Evolutionary conservation across 2,329 filamentous ascomycete species (phyloP).

Genomic region (Trichophyton rubrum): DNA sequence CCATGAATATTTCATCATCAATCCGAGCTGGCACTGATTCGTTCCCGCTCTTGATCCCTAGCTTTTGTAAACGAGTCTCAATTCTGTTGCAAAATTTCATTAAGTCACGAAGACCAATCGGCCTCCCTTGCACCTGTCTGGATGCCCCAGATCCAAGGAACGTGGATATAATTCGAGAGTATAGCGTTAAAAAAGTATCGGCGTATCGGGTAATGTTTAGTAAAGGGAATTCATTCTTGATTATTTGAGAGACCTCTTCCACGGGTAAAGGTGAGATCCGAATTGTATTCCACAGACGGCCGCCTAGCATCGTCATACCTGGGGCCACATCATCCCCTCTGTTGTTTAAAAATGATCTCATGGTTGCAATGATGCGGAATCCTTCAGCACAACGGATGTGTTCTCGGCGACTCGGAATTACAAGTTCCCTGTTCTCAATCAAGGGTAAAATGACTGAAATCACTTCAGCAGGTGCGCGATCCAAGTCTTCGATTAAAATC

Average conservation of each 20-base stretch:
- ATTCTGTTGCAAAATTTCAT: constrained; percentile 84
- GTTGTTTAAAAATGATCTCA: constrained; percentile 56
- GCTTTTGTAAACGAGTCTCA: constrained; percentile 46
- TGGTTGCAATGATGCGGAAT: constrained; percentile 85
- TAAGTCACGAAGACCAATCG: constrained; percentile 62
- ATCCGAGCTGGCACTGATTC: constrained; percentile 61
- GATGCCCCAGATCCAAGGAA: constrained; percentile 29
- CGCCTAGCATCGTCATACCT: constrained; percentile 58
- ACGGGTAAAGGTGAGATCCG: constrained; percentile 53
- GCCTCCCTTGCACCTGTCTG: constrained; percentile 37
- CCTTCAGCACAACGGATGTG: constrained; percentile 67
- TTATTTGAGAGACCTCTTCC: constrained; percentile 61
- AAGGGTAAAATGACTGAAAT: constrained; percentile 85
- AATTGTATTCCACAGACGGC: constrained; percentile 75
- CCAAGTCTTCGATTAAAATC: constrained; percentile 94
- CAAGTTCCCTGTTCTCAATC: constrained; percentile 80
- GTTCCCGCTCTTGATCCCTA: constrained; percentile 50
- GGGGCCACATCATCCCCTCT: constrained; percentile 60
- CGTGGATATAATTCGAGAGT: constrained; percentile 32
- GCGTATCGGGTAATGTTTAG: constrained; percentile 44
- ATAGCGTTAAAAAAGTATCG: constrained; percentile 45
- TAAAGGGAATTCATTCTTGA: constrained; percentile 56
- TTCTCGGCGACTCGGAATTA: constrained; percentile 82
- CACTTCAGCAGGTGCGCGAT: constrained; percentile 87
- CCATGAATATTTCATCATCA: constrained; percentile 77